Evolutionary conservation across 1,284 basidiomycete genomes (phyloP), one percentile per base, ranked within the genome.

Genomic region (Ceratobasidium sp.): DNA sequence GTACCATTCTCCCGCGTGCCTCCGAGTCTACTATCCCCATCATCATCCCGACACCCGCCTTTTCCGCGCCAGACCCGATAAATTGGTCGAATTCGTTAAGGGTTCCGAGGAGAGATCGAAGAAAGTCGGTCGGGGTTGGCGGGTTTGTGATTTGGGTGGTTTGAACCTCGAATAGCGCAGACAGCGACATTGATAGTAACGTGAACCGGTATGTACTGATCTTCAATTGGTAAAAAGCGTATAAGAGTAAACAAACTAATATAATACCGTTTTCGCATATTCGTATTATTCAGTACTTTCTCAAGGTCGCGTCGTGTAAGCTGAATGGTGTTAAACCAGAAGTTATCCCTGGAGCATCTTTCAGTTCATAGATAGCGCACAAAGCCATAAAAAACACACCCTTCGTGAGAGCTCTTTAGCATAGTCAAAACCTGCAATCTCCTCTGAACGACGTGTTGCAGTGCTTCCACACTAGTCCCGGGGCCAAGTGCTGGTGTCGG

Each of bases 291-390:
- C 82, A 95, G 95, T 61, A 88, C 88, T 56, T 86, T 88, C 77
- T 94, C 91, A 11, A 96, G 87, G 71, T 95, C 94, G 20, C 85
- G 81, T 67, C 89, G 88, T 58, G 91, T 90, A 79, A 96, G 89
- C 81, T 93, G 87, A 78, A 96, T 91, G 3, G 94, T 96, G 81
- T 95, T 93, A 81, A 96, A 94, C 94, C 94, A 96, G 82, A 95
- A 74, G 23, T 74, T 58, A 31, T 63, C 3, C 26, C 68, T 69
- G 51, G 31, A 33, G 33, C 15, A 37, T 20, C 20, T 31, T 35
- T 31, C 42, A 47, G 31, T 53, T 20, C 51, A 33, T 51, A 26
- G 10, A 31, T 1, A 17, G 5, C 58, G 28, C 13, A 20, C 4
- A 42, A 17, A 3, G 4, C n/a, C 7, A 39, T 51, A 42, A 33